Evolutionary conservation across 208 protist genomes (phyloP).

Genomic region (Tritrichomonas foetus): DNA sequence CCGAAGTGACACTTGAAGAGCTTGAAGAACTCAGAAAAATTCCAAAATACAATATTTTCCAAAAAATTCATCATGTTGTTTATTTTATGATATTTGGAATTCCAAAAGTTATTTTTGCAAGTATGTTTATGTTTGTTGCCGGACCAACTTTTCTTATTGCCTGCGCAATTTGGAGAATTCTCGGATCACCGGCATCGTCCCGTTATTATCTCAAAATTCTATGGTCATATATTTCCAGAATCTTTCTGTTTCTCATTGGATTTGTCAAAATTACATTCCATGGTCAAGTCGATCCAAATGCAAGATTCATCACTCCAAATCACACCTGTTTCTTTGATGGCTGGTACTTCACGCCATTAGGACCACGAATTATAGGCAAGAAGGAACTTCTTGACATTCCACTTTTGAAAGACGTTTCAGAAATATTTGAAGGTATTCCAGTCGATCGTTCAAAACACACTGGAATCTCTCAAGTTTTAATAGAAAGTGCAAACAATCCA

Average conservation of each 20-base stretch:
- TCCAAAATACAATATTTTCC: neutral
- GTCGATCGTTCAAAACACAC: neutral
- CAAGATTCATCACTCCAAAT: neutral
- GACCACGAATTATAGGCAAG: neutral
- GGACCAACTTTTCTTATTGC: neutral
- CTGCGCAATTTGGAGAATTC: neutral
- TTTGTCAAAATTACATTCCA: neutral
- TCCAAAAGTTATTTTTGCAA: neutral
- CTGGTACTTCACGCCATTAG: neutral
- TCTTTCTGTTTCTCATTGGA: conserved; percentile 3
- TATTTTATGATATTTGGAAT: conserved; percentile 23
- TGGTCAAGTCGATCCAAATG: neutral
- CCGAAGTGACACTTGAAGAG: neutral
- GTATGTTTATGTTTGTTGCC: neutral
- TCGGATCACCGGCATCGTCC: neutral
- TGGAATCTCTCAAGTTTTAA: neutral
- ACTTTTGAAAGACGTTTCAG: neutral
- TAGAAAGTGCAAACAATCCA: neutral
- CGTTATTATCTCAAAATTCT: neutral
- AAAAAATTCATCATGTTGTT: neutral
- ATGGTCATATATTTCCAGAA: neutral
- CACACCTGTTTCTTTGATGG: conserved; percentile 9
- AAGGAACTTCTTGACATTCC: neutral
- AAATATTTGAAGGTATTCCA: neutral
- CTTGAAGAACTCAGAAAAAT: neutral